These are phyloP conservation scores for Yamadazyma ubonensis DNA, from an alignment of 805 yeast genomes.

Conservation along the genomic window DNA sequence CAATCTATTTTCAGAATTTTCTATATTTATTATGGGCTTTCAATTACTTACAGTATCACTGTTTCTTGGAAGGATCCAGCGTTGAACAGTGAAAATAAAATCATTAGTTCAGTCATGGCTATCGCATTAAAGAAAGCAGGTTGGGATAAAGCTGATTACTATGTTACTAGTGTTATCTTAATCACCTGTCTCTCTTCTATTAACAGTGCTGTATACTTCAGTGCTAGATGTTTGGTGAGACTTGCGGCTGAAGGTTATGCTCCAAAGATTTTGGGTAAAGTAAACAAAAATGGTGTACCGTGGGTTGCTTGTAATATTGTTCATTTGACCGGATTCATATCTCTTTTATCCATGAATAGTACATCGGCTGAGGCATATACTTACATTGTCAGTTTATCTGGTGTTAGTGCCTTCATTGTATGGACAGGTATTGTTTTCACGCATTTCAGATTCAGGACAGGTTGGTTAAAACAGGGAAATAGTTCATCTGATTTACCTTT, in stretches of 20 bases:
- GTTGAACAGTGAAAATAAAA: constrained; percentile 18
- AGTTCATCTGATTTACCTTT: constrained; percentile 16
- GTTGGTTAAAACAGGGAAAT: constrained; percentile 21
- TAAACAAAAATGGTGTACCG: constrained; percentile 35
- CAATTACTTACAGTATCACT: constrained; percentile 31
- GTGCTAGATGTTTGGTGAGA: constrained; percentile 33
- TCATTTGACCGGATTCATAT: constrained; percentile 20
- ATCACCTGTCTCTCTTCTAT: constrained; percentile 43
- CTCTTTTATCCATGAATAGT: constrained; percentile 19
- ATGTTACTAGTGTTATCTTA: constrained; percentile 39
- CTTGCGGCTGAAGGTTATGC: constrained; percentile 39
- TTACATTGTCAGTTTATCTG: constrained; percentile 20
- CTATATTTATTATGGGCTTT: constrained; percentile 27
- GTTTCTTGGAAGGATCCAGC: constrained; percentile 33
- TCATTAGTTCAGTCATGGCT: constrained; percentile 37
- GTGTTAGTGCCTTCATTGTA: constrained; percentile 22
- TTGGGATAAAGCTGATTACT: constrained; percentile 32
- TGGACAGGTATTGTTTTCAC: constrained; percentile 22
- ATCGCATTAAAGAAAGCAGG: constrained; percentile 35
- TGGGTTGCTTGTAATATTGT: constrained; percentile 22
- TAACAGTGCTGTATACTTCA: constrained; percentile 28
- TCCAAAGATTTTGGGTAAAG: constrained; percentile 32
- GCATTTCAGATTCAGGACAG: constrained; percentile 21
- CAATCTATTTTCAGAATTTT: constrained; percentile 32
- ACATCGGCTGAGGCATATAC: constrained; percentile 19